Percentiles rank a stretch among this genome's conserved stretches.
Conservation (phyloP, 2,329 filamentous ascomycete genomes). For the Cadophora sp. region DNA sequence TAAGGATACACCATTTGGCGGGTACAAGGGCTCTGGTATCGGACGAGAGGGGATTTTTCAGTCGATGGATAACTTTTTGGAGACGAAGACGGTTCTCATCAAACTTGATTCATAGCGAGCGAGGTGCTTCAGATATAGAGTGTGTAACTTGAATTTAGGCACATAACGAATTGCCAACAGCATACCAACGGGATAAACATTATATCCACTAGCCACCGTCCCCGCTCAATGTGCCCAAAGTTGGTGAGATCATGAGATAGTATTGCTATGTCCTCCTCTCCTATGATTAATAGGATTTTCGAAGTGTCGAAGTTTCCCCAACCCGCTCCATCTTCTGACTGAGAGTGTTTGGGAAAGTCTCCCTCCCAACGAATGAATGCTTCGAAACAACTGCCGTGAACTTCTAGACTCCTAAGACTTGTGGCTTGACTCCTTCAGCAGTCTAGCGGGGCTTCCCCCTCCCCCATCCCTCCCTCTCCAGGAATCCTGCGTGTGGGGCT, state of each 20-base stretch:
- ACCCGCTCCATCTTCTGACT: background rate
- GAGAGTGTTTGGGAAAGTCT: too few species aligned
- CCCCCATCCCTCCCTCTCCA: background rate
- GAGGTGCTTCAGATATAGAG: background rate
- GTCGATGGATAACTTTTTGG: conserved; percentile 39
- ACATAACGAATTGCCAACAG: background rate
- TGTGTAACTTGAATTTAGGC: conserved; percentile 1
- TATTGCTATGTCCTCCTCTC: background rate
- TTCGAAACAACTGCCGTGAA: conserved; percentile 16
- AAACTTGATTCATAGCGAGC: conserved; percentile 25
- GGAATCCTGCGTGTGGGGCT: conserved; percentile 16
- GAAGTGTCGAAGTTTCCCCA: too few species aligned
- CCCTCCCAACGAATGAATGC: background rate
- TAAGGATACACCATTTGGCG: conserved; percentile 39
- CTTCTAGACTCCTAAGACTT: background rate
- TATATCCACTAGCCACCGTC: too few species aligned
- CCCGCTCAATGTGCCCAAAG: background rate
- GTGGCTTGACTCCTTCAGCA: background rate
- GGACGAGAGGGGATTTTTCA: conserved; percentile 37
- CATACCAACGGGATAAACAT: background rate
- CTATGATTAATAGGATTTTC: too few species aligned
- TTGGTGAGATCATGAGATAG: background rate
- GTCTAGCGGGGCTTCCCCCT: conserved; percentile 1
- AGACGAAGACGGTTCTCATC: conserved; percentile 39
- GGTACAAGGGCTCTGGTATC: conserved; percentile 38